These are phyloP conservation scores for Chaetomium tenue DNA, from an alignment of 495 filamentous ascomycete genomes.

Conservation along the genomic window DNA sequence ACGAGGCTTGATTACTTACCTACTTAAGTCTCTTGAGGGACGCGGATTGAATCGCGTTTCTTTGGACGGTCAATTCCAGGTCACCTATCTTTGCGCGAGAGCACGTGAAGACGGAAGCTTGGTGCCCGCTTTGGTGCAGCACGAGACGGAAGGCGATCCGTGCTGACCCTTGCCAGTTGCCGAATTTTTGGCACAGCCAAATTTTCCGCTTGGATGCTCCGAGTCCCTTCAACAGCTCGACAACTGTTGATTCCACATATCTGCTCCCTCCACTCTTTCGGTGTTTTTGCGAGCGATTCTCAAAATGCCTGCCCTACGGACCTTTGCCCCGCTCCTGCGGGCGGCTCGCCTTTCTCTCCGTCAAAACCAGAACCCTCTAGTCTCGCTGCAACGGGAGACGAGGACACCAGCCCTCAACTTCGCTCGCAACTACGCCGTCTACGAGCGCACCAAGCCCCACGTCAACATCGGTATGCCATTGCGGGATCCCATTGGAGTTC, in stretches of 20 bases:
- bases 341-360: conserved; percentile 62
- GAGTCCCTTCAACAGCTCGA: conserved; percentile 9
- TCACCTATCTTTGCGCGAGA: background rate
- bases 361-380: conserved; percentile 64
- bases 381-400: conserved; percentile 60
- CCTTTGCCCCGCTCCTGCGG: conserved; percentile 66
- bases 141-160: conserved; percentile 17
- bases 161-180: conserved; percentile 10
- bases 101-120: background rate
- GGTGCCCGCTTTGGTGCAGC: conserved; percentile 4
- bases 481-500: conserved; percentile 10
- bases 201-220: conserved; percentile 22
- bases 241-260: conserved; percentile 25
- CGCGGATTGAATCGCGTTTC: background rate
- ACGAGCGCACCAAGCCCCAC: conserved; percentile 90
- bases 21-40: no score
- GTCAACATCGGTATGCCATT: conserved; percentile 82
- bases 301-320: conserved; percentile 65
- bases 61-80: background rate
- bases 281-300: conserved; percentile 29
- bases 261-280: conserved; percentile 33
- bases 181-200: conserved; percentile 26
- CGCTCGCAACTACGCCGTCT: conserved; percentile 73
- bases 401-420: conserved; percentile 65
- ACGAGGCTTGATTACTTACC: no score